Evolutionary conservation across 768 basidiomycete species (phyloP).

Genomic region (Boletus bicolor): DNA sequence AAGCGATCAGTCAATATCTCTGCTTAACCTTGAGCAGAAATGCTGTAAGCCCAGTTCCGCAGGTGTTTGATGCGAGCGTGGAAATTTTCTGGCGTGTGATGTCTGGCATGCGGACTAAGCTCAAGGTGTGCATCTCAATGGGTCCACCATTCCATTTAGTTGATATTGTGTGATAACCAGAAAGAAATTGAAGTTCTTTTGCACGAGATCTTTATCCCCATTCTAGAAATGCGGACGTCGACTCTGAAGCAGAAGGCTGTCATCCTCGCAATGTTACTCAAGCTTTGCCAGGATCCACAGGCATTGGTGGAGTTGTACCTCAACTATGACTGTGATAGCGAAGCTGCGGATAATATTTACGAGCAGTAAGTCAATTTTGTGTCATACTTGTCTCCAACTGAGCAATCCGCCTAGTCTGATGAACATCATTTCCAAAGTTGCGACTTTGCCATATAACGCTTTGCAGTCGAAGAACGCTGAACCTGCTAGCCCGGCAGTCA

Average conservation of each 20-base stretch:
- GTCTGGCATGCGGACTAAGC: slow-evolving; percentile 89
- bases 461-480: slow-evolving; percentile 51
- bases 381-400: slow-evolving; percentile 2
- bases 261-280: slow-evolving; percentile 82
- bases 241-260: slow-evolving; percentile 93
- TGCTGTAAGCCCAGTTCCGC: slow-evolving; percentile 90
- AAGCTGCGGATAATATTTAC: slow-evolving; percentile 94
- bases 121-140: slow-evolving; percentile 61
- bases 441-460: slow-evolving; percentile 51
- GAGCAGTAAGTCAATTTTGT: slow-evolving; percentile 62
- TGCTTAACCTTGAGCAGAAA: slow-evolving; percentile 91
- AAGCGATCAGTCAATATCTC: slow-evolving; percentile 94
- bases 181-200: slow-evolving; percentile 99
- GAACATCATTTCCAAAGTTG: slow-evolving; percentile 94
- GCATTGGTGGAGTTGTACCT: slow-evolving; percentile 97
- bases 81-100: slow-evolving; percentile 98
- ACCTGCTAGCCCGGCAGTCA: slow-evolving; percentile 57
- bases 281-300: slow-evolving; percentile 93
- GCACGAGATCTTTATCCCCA: slow-evolving; percentile 98
- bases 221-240: slow-evolving; percentile 96
- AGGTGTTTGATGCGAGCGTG: slow-evolving; percentile 96
- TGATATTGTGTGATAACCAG: slow-evolving; percentile 40
- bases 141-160: not conserved
- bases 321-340: slow-evolving; percentile 97
- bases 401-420: slow-evolving; percentile 55